Conservation (phyloP, 768 basidiomycete genomes). For the Russula abietina region DNA sequence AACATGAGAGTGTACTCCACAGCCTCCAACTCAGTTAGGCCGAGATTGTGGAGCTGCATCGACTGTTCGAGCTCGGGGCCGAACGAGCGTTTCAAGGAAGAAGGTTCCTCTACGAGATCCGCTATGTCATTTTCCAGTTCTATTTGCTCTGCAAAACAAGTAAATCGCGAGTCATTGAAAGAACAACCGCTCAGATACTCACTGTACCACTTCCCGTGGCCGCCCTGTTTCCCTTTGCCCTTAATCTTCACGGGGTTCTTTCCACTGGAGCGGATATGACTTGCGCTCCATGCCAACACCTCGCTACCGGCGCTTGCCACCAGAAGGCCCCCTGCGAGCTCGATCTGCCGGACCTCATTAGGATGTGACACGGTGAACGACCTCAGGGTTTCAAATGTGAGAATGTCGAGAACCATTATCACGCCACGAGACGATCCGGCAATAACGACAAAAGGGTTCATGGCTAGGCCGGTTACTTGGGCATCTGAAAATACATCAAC, state of each 20-base stretch:
- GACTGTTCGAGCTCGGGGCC: slow-evolving; percentile 54
- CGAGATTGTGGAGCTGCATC: slow-evolving; percentile 52
- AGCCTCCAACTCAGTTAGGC: slow-evolving; percentile 67
- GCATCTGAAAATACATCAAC: slow-evolving; percentile 64
- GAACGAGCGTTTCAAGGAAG: slow-evolving; percentile 34
- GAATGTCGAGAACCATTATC: slow-evolving; percentile 57
- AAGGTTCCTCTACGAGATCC: slow-evolving; percentile 53
- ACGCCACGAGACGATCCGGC: slow-evolving; percentile 62
- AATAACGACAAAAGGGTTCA: slow-evolving; percentile 53
- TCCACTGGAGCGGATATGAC: slow-evolving; percentile 36
- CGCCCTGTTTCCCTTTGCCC: slow-evolving; percentile 23
- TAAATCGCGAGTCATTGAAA: neutral
- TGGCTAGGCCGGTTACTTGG: slow-evolving; percentile 55
- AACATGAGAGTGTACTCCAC: slow-evolving; percentile 80
- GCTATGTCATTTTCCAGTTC: slow-evolving; percentile 58
- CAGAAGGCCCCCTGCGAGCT: slow-evolving; percentile 50
- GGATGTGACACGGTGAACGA: slow-evolving; percentile 43
- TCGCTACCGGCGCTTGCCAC: slow-evolving; percentile 54
- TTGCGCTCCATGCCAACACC: slow-evolving; percentile 65
- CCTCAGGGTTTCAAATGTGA: slow-evolving; percentile 54
- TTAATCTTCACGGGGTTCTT: slow-evolving; percentile 28
- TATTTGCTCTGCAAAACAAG: slow-evolving; percentile 44
- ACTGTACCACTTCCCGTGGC: slow-evolving; percentile 36
- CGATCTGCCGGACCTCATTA: slow-evolving; percentile 48
- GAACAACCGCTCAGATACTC: slow-evolving; percentile 20